Evolutionary conservation across 495 filamentous ascomycete genomes (phyloP).

Genomic region (Penicillium atrosanguineum): DNA sequence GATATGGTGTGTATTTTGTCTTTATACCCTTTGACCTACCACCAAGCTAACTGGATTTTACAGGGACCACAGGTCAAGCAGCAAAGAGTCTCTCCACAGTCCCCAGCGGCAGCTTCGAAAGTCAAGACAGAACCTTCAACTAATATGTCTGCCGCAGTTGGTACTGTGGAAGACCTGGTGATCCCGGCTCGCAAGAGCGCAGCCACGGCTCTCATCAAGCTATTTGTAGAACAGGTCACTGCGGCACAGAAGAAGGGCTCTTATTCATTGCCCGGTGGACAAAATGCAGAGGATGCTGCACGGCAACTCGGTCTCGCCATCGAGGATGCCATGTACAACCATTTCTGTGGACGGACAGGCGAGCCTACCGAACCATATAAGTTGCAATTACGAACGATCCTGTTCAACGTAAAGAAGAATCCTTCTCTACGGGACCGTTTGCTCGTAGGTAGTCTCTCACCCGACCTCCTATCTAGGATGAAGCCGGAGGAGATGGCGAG

Average conservation of each 20-base stretch:
- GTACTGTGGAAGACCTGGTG: slow-evolving; percentile 40
- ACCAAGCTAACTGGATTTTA: slow-evolving; percentile 9
- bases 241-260: slow-evolving; percentile 47
- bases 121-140: slow-evolving; percentile 35
- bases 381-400: slow-evolving; percentile 60
- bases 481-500: slow-evolving; percentile 83
- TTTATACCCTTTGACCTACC: neutral
- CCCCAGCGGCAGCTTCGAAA: slow-evolving; percentile 13
- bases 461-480: slow-evolving; percentile 78
- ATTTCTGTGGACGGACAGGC: slow-evolving; percentile 48
- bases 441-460: slow-evolving; percentile 63
- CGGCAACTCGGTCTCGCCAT: slow-evolving; percentile 64
- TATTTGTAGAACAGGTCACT: slow-evolving; percentile 53
- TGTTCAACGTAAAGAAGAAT: slow-evolving; percentile 85
- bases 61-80: slow-evolving; percentile 45
- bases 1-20: slow-evolving; percentile 31
- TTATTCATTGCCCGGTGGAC: slow-evolving; percentile 52
- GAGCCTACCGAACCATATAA: slow-evolving; percentile 54
- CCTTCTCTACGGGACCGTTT: slow-evolving; percentile 71
- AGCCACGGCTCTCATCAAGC: slow-evolving; percentile 50
- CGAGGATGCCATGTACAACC: slow-evolving; percentile 66
- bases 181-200: slow-evolving; percentile 48
- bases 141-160: slow-evolving; percentile 12
- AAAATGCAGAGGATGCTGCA: slow-evolving; percentile 50
- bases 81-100: slow-evolving; percentile 32